Conservation (phyloP, 306 rosid genomes). For the Castanopsis chinensis region DNA sequence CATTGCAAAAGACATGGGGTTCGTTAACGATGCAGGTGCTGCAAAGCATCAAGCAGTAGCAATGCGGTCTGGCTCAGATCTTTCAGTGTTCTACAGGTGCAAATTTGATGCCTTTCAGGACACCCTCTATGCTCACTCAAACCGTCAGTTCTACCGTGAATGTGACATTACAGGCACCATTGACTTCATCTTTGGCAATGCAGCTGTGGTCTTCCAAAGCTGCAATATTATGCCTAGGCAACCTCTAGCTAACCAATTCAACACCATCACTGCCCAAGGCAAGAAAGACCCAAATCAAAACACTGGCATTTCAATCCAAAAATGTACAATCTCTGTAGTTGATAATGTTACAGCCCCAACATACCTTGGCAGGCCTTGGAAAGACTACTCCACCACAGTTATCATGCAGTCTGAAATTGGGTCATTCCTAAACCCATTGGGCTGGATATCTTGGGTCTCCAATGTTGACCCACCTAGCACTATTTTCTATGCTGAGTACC, state of each 20-base stretch:
- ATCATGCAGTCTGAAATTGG: constrained; percentile 63
- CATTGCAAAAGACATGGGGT: constrained; percentile 74
- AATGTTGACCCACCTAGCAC: constrained; percentile 55
- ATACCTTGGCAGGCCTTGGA: constrained; percentile 95
- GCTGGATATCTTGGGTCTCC: constrained; percentile 69
- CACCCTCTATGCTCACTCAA: constrained; percentile 87
- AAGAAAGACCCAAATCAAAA: constrained; percentile 75
- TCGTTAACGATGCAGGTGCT: constrained; percentile 77
- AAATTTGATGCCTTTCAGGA: constrained; percentile 76
- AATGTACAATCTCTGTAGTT: constrained; percentile 36
- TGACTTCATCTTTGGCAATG: constrained; percentile 94
- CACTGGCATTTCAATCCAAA: constrained; percentile 79
- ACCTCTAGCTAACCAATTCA: constrained; percentile 73
- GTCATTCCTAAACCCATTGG: constrained; percentile 53
- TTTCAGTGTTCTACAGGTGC: constrained; percentile 62
- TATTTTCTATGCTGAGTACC: constrained; percentile 74
- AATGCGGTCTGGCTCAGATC: constrained; percentile 74
- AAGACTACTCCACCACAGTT: constrained; percentile 69
- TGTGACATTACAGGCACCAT: constrained; percentile 82
- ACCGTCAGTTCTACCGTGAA: constrained; percentile 85
- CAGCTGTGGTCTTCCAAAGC: constrained; percentile 69
- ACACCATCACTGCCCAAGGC: constrained; percentile 95
- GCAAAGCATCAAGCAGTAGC: constrained; percentile 93
- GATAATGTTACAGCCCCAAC: constrained; percentile 53
- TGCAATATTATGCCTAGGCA: constrained; percentile 74